Evolutionary conservation across 2,329 filamentous ascomycete species (phyloP).

Genomic region (Atkinsonella texensis): DNA sequence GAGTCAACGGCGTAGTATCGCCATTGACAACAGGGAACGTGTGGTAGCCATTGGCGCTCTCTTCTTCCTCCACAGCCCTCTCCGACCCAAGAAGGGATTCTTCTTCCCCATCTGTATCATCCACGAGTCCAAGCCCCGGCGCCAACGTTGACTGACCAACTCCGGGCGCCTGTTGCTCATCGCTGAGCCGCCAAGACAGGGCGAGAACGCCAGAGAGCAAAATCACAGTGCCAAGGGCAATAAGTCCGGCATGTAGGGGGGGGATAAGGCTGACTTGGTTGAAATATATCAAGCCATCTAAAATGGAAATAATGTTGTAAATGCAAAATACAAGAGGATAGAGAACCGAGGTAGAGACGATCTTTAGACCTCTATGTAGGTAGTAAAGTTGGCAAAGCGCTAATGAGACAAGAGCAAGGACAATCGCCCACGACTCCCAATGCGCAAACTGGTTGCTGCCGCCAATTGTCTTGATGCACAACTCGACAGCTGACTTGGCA

Average conservation of each 20-base stretch:
- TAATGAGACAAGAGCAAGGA: slow-evolving; percentile 67
- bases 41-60: slow-evolving; percentile 28
- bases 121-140: slow-evolving; percentile 71
- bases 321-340: slow-evolving; percentile 98
- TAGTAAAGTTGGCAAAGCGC: slow-evolving; percentile 91
- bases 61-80: slow-evolving; percentile 29
- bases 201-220: slow-evolving; percentile 80
- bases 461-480: slow-evolving; percentile 78
- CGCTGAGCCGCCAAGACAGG: slow-evolving; percentile 84
- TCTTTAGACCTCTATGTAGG: slow-evolving; percentile 81
- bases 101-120: slow-evolving; percentile 53
- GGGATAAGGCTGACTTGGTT: slow-evolving; percentile 73
- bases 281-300: slow-evolving; percentile 96
- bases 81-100: slow-evolving; percentile 40
- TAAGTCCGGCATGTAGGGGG: slow-evolving; percentile 63
- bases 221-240: slow-evolving; percentile 76
- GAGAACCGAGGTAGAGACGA: slow-evolving; percentile 88
- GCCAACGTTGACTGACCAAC: slow-evolving; percentile 59
- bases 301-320: slow-evolving; percentile 97
- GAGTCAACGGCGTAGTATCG: slow-evolving; percentile 25
- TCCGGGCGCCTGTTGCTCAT: slow-evolving; percentile 52
- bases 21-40: slow-evolving; percentile 33
- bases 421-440: slow-evolving; percentile 90
- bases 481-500: slow-evolving; percentile 91
- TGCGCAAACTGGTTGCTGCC: slow-evolving; percentile 85